These are phyloP conservation scores for Rhizoclosmatium globosum DNA, from an alignment of 192 early-diverging fungal genomes.

Conservation along the genomic window DNA sequence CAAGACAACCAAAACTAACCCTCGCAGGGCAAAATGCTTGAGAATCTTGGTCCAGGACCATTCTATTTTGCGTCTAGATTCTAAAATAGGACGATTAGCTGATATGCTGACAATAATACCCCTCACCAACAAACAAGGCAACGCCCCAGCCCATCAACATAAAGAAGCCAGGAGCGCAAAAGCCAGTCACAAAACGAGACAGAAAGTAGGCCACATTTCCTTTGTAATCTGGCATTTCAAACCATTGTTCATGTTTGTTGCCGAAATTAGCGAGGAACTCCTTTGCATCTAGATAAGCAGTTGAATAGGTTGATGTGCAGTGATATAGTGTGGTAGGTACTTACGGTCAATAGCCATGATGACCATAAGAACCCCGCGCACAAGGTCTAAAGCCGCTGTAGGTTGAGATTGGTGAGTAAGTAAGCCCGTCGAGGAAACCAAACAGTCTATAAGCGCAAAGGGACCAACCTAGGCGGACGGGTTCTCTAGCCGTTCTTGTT, in stretches of 20 bases:
- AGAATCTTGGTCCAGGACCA: conserved; percentile 44
- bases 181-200: conserved; percentile 45
- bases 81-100: neutral
- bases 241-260: conserved; percentile 51
- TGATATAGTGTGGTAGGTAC: neutral
- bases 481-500: too few species aligned
- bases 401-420: neutral
- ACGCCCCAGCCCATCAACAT: conserved; percentile 54
- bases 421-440: neutral
- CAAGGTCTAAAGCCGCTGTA: conserved; percentile 27
- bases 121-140: conserved; percentile 40
- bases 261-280: conserved; percentile 39
- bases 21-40: conserved; percentile 49
- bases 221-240: conserved; percentile 47
- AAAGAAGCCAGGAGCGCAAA: conserved; percentile 55
- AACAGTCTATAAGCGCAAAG: too few species aligned
- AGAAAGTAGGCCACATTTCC: conserved; percentile 37
- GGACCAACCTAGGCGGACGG: too few species aligned
- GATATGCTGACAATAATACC: neutral
- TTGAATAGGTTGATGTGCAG: too few species aligned
- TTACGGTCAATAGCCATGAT: conserved; percentile 31
- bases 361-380: conserved; percentile 29
- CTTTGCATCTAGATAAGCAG: conserved; percentile 7
- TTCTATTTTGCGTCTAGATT: conserved; percentile 34
- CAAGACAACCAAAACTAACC: conserved; percentile 39